Evolutionary conservation across 164 flowering plant species (phyloP).

Genomic region (Vitis amurensis): DNA sequence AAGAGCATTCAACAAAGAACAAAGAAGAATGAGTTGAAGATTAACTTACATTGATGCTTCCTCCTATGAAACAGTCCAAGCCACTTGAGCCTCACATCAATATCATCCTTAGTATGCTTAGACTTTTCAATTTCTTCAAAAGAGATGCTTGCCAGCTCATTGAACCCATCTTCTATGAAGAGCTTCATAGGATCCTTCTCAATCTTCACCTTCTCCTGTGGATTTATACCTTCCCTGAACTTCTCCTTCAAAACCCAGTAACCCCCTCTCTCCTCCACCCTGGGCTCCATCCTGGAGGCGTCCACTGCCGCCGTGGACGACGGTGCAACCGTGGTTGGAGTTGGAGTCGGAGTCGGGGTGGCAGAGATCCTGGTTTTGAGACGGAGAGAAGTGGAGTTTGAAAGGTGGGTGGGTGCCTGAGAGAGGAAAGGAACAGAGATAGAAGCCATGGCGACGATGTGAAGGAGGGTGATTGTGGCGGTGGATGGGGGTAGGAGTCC

Average conservation of each 20-base stretch:
- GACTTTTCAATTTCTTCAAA: conserved; percentile 69
- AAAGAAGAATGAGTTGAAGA: not conserved
- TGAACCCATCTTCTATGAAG: conserved; percentile 63
- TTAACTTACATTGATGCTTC: conserved; percentile 82
- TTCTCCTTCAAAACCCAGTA: conserved; percentile 84
- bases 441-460: too few species aligned
- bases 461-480: too few species aligned
- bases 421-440: too few species aligned
- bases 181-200: conserved; percentile 88
- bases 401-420: not conserved
- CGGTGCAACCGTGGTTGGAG: conserved; percentile 12
- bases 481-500: too few species aligned
- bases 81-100: conserved; percentile 95
- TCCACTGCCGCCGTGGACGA: conserved; percentile 25
- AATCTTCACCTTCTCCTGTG: conserved; percentile 85
- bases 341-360: conserved; percentile 19
- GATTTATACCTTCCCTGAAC: conserved; percentile 76
- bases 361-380: conserved; percentile 19
- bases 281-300: conserved; percentile 65
- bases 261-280: conserved; percentile 82
- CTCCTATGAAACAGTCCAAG: conserved; percentile 90
- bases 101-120: conserved; percentile 69
- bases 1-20: not conserved
- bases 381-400: not conserved
- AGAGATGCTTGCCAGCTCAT: conserved; percentile 61